These are phyloP conservation scores for Phytophthora gonapodyides DNA, from an alignment of 352 stramenopile species.

Conservation along the genomic window DNA sequence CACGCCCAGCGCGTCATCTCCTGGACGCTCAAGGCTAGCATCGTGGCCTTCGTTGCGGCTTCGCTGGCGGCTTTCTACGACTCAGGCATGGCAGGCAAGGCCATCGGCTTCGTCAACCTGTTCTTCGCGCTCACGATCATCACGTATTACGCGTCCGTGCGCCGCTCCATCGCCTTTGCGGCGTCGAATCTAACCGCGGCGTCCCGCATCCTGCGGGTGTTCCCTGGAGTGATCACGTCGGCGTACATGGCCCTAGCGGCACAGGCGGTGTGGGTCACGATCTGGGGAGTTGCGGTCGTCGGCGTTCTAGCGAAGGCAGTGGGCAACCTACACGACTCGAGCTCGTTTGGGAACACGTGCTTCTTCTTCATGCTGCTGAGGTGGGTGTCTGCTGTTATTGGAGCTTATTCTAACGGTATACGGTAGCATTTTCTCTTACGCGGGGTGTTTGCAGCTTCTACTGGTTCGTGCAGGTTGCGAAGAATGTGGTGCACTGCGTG, in stretches of 20 bases:
- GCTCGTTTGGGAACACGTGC: conserved; percentile 65
- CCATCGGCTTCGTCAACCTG: conserved; percentile 83
- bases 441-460: conserved; percentile 51
- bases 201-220: conserved; percentile 73
- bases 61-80: conserved; percentile 68
- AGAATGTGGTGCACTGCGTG: conserved; percentile 89
- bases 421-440: neutral
- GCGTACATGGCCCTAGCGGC: conserved; percentile 68
- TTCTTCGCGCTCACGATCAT: conserved; percentile 70
- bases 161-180: conserved; percentile 77
- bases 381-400: conserved; percentile 28
- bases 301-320: conserved; percentile 71
- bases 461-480: conserved; percentile 86
- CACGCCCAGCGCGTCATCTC: conserved; percentile 74
- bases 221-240: conserved; percentile 68
- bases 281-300: conserved; percentile 80
- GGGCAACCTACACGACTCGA: conserved; percentile 53
- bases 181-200: conserved; percentile 76
- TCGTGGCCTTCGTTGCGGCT: conserved; percentile 55
- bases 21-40: conserved; percentile 68
- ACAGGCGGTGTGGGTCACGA: conserved; percentile 71
- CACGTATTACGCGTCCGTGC: conserved; percentile 69
- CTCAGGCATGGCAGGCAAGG: conserved; percentile 73
- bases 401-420: conserved; percentile 1
- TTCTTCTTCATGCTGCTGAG: conserved; percentile 90